Evolutionary conservation across 768 basidiomycete species (phyloP), one percentile per base, ranked within the genome.

Genomic region (Suillus decipiens): DNA sequence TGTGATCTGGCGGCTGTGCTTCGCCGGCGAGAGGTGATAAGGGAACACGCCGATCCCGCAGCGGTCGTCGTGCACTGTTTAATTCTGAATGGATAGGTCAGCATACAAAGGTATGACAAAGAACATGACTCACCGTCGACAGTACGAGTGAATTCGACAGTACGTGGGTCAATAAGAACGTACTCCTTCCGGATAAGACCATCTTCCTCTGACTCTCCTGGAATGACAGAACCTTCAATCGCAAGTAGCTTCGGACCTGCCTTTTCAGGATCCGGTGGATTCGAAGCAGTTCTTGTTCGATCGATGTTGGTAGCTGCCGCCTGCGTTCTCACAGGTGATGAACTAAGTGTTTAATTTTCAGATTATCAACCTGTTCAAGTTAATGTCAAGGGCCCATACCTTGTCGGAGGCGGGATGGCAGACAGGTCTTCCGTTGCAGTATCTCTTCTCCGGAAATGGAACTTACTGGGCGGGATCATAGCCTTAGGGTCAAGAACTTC

Each of bases 121-220:
- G 15, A 56, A 43, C 55, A 33, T 31, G 19, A 74, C 87, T 69
- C 64, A 92, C 96, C 96, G 78, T 99, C 96, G 1, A 96, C 90
- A 3, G 94, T 86, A 17, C 87, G 86, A 72, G 93, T 94, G 73
- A 98, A 93, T 72, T 99, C 96, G 2, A 98, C 91, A 2, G 92
- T 92, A 57, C 89, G 83, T 60, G 85, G 86, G 74, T 99, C 95
- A 1, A 99, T 92, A 1, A 99, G 84, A 0, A 99, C 96, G 69
- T 99, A 99, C 70, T 99, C 96, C 65, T 87, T 84, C 59, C 89
- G 83, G 56, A 93, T 80, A 57, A 88, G 79, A 0, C 90, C 90
- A 70, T 93, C 91, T 71, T 93, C 91, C 70, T 93, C 92, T 0
- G 88, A 90, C 73, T 93, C 91, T 3, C 92, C 92, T 12, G 91